Percentiles rank a stretch among this genome's conserved stretches.
phyloP scores from a whole-genome alignment of 23 red algal species.

The Cyanidiococcus yangmingshanensis region DNA sequence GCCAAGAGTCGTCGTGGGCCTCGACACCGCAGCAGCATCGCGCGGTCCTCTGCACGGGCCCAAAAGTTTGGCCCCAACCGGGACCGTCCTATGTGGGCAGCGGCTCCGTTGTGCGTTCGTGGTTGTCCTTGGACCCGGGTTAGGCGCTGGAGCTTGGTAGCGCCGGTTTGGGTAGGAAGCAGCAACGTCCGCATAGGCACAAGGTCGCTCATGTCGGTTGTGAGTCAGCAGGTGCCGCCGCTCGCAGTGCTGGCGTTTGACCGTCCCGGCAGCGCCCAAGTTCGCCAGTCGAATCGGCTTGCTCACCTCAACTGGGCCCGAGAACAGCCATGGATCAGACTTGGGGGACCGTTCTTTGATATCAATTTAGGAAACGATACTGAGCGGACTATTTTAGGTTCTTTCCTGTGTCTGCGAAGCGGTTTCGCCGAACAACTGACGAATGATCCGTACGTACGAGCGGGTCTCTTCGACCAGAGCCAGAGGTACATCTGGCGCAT shows the following conservation, averaged over 20 bases:
- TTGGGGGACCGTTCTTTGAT: neutral
- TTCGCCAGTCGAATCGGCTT: neutral
- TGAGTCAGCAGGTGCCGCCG: neutral
- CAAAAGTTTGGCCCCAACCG: too few species aligned
- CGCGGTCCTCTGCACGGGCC: too few species aligned
- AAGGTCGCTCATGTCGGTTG: neutral
- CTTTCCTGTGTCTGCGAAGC: neutral
- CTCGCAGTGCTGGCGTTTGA: slow-evolving; percentile 6
- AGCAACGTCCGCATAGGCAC: too few species aligned
- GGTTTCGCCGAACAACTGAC: neutral
- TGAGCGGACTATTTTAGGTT: neutral
- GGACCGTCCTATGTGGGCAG: too few species aligned
- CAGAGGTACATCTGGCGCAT: neutral
- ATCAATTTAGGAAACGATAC: too few species aligned
- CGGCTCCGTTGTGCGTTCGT: too few species aligned
- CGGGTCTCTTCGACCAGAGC: neutral
- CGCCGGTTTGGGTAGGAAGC: too few species aligned
- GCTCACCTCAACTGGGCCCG: neutral
- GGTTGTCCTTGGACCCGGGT: too few species aligned
- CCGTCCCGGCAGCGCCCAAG: neutral
- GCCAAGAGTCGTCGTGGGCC: too few species aligned
- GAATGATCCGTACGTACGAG: slow-evolving; percentile 3
- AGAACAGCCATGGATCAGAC: neutral
- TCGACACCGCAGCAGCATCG: too few species aligned
- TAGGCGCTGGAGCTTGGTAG: too few species aligned